phyloP scores from a whole-genome alignment of 306 rosid species.

The Prosopis cineraria region DNA sequence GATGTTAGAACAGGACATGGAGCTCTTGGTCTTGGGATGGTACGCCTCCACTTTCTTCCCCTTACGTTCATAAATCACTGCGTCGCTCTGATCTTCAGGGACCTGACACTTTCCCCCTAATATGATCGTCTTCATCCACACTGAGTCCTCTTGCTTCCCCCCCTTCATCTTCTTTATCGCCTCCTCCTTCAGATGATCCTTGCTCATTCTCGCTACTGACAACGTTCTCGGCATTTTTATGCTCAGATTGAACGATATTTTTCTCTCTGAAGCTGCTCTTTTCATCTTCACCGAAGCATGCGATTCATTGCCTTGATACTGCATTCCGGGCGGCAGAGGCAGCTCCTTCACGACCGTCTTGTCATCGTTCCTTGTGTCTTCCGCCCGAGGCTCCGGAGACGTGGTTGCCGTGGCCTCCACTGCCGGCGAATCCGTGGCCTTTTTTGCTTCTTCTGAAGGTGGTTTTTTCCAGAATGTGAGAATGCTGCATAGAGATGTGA shows the following conservation, averaged over 20 bases:
- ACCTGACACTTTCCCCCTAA: slow-evolving; percentile 74
- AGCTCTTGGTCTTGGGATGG: slow-evolving; percentile 49
- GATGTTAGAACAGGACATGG: slow-evolving; percentile 42
- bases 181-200: slow-evolving; percentile 38
- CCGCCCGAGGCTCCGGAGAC: not conserved
- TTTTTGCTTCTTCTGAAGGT: not conserved
- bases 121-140: slow-evolving; percentile 89
- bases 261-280: slow-evolving; percentile 58
- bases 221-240: slow-evolving; percentile 57
- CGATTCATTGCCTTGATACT: not conserved
- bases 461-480: slow-evolving; percentile 38
- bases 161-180: slow-evolving; percentile 31
- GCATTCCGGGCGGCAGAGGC: slow-evolving; percentile 68
- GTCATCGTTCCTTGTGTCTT: not conserved
- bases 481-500: slow-evolving; percentile 55
- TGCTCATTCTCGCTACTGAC: slow-evolving; percentile 41
- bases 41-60: slow-evolving; percentile 72
- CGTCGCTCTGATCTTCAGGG: slow-evolving; percentile 50
- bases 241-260: slow-evolving; percentile 41
- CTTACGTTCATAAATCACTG: slow-evolving; percentile 54
- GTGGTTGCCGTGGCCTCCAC: not conserved
- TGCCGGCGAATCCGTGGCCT: not conserved
- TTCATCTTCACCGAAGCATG: slow-evolving; percentile 9
- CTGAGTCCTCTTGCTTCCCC: slow-evolving; percentile 57
- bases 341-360: slow-evolving; percentile 36